Evolutionary conservation across 352 stramenopile genomes (phyloP).

Genomic region (Aphanomyces invadans): DNA sequence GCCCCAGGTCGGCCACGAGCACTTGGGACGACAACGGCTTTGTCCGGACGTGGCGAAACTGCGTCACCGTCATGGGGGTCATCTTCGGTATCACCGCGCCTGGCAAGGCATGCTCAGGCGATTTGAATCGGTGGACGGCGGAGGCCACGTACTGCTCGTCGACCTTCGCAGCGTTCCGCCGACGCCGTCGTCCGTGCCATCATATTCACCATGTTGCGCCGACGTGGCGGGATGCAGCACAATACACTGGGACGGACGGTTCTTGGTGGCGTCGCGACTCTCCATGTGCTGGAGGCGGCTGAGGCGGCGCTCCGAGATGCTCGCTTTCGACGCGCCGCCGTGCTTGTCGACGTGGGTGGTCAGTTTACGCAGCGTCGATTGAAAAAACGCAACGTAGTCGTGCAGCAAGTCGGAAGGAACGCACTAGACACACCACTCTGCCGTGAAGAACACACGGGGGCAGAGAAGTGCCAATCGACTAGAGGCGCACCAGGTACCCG

Average conservation of each 20-base stretch:
- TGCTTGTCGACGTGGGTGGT: background rate
- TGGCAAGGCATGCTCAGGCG: background rate
- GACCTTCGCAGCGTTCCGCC: background rate
- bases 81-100: background rate
- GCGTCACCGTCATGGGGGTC: constrained; percentile 5
- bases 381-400: constrained; percentile 71
- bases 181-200: background rate
- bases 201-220: background rate
- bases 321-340: background rate
- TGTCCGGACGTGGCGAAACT: background rate
- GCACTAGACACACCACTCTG: constrained; percentile 36
- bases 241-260: background rate
- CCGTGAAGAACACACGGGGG: background rate
- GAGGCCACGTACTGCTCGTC: background rate
- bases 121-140: background rate
- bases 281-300: background rate
- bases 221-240: background rate
- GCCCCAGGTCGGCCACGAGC: constrained; percentile 9
- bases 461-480: background rate
- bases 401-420: constrained; percentile 51
- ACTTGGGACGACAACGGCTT: constrained; percentile 12
- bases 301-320: background rate
- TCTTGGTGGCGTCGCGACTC: background rate
- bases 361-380: constrained; percentile 52
- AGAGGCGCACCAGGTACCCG: constrained; percentile 52